Evolutionary conservation across 73 alveolate genomes (phyloP), one percentile per base, ranked within the genome.

Genomic region (Paraurostyla sp.): DNA sequence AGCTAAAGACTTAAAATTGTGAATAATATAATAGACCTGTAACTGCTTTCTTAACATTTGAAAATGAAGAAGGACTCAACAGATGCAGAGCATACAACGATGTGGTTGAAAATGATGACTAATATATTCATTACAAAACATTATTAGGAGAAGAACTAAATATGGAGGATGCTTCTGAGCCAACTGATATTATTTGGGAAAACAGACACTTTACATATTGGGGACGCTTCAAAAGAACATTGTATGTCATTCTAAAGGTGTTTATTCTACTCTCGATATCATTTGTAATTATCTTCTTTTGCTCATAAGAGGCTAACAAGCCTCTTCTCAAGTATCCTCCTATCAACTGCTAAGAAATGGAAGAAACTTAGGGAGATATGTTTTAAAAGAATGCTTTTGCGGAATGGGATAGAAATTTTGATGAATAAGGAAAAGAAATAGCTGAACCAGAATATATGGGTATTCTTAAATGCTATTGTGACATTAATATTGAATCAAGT

Each of bases 141-240:
- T 56, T 76, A 15, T 59, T 76, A 6, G 76, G 76, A 1, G 88
- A 41, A 0, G 59, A 43, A 18, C 58, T 62, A 15, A 25, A 63
- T 49, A 22, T 83, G 29, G 73, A 59, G 63, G 91, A 83, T 30
- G 93, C 93, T 27, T 3, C 89, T 2, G 93, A 86, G 60, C 93
- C 93, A 20, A 75, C 83, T 9, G 80, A 86, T 54, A 71, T 86
- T 56, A 86, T 68, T 23, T 86, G 86, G 88, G 86, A 86, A 41
- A 76, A 76, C 60, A 76, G 88, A 57, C 88, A 76, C 60, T 49
- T 76, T 59, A 49, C 78, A 32, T 2, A 46, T 42, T 51, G 45
- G 42, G 76, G 29, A 22, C n/a, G 73, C 22, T 76, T 76, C 76
- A 35, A 15, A n/a, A 48, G 76, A 50, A 49, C 76, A 7, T 22